These are phyloP conservation scores for Primulina tabacum DNA, from an alignment of 257 asterid genomes.

Conservation along the genomic window DNA sequence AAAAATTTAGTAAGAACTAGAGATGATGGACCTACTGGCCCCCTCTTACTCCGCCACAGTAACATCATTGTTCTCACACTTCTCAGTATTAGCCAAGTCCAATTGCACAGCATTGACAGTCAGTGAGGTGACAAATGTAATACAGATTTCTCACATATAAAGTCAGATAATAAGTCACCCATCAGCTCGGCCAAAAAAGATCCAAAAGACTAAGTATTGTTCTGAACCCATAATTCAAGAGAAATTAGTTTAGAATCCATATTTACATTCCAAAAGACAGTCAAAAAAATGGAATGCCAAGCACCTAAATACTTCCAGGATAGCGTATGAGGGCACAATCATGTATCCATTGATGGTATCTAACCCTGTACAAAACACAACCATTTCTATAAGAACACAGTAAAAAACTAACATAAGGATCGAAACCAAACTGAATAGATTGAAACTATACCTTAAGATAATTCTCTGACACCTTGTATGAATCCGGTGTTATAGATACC, in stretches of 20 bases:
- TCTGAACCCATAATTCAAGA: constrained; percentile 27
- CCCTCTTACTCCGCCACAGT: neutral
- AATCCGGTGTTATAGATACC: constrained; percentile 46
- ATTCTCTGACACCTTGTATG: constrained; percentile 50
- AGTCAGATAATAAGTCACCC: neutral
- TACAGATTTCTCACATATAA: neutral
- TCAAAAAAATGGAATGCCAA: constrained; percentile 23
- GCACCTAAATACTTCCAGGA: constrained; percentile 28
- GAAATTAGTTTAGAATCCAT: constrained; percentile 28
- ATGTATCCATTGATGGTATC: constrained; percentile 24
- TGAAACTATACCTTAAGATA: constrained; percentile 39
- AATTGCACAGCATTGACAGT: neutral
- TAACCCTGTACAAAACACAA: constrained; percentile 37
- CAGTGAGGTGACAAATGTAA: neutral
- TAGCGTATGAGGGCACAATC: constrained; percentile 22
- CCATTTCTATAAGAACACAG: constrained; percentile 16
- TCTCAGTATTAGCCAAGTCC: neutral
- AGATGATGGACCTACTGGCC: neutral
- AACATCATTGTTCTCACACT: neutral
- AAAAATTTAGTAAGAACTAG: neutral
- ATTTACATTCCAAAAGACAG: constrained; percentile 28
- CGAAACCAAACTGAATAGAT: neutral
- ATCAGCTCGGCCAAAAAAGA: neutral
- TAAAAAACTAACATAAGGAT: constrained; percentile 8
- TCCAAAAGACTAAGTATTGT: neutral